Percentiles rank a stretch among this genome's conserved stretches.
These are phyloP conservation scores for Capsicum pubescens DNA, from an alignment of 257 asterid genomes.

Conservation along the genomic window DNA sequence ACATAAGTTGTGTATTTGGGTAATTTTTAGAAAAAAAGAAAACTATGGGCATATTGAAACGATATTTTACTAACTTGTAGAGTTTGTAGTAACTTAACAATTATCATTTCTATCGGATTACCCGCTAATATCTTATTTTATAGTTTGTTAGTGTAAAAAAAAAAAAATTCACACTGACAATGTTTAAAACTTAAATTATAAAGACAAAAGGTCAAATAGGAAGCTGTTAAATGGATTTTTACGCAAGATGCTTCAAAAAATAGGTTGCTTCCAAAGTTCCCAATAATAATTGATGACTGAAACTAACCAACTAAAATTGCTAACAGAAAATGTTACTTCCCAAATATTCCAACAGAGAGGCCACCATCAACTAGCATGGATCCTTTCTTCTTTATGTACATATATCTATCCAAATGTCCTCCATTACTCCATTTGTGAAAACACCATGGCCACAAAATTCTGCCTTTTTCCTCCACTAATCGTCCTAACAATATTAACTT, in stretches of 20 bases:
- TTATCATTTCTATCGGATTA: not conserved
- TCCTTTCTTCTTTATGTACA: not conserved
- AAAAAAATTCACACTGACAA: not conserved
- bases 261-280: conserved; percentile 30
- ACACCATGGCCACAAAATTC: conserved; percentile 37
- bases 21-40: too few relatives aligned
- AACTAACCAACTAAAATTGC: conserved; percentile 25
- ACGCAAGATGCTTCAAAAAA: not conserved
- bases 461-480: conserved; percentile 16
- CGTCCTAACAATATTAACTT: conserved; percentile 17
- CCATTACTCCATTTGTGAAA: not conserved
- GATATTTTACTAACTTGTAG: too few relatives aligned
- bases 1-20: too few relatives aligned
- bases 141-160: not conserved
- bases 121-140: not conserved
- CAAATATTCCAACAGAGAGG: not conserved
- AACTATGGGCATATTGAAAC: too few relatives aligned
- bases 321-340: conserved; percentile 31
- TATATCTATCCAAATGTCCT: not conserved
- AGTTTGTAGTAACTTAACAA: too few relatives aligned
- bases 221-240: not conserved
- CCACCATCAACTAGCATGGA: conserved; percentile 11
- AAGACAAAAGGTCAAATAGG: not conserved
- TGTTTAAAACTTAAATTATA: not conserved
- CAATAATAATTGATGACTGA: conserved; percentile 29